Percentiles rank a stretch among this genome's conserved stretches.
These are phyloP conservation scores for Cyclotella sp. DNA, from an alignment of 108 stramenopile genomes.

Conservation along the genomic window DNA sequence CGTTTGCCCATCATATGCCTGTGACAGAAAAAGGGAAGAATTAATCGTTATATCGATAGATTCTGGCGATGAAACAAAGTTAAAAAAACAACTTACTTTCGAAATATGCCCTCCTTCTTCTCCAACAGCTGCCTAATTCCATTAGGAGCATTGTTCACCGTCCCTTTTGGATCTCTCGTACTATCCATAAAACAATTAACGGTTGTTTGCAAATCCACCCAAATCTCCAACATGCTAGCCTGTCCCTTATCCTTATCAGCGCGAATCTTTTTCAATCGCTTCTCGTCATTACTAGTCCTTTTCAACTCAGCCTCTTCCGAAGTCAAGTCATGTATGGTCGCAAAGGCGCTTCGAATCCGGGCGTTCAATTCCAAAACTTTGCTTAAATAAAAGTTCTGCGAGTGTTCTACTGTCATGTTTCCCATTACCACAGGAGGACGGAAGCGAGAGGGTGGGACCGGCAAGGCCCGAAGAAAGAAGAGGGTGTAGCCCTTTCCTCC, in stretches of 20 bases:
- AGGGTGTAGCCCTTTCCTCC: constrained; percentile 66
- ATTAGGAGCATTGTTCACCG: constrained; percentile 45
- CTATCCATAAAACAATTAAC: constrained; percentile 97
- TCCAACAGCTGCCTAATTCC: constrained; percentile 97
- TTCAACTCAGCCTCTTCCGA: constrained; percentile 45
- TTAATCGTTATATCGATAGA: not conserved
- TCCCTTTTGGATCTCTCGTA: constrained; percentile 88
- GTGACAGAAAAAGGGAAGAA: not conserved
- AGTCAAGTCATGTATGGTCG: constrained; percentile 38
- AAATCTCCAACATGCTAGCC: constrained; percentile 61
- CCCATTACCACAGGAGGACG: constrained; percentile 95
- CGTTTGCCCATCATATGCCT: constrained; percentile 99
- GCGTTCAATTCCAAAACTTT: constrained; percentile 86
- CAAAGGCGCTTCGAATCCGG: constrained; percentile 54
- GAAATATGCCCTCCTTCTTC: constrained; percentile 99
- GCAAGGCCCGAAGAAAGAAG: constrained; percentile 90
- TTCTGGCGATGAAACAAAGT: not conserved
- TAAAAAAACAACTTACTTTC: constrained; percentile 53
- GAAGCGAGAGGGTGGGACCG: constrained; percentile 95
- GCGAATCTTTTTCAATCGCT: constrained; percentile 38
- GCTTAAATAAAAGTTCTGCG: constrained; percentile 90
- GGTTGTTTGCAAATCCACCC: constrained; percentile 96
- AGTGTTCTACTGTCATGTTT: constrained; percentile 92
- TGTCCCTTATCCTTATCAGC: constrained; percentile 57
- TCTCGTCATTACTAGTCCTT: constrained; percentile 14